Base-by-base conservation (phyloP, 169 alveolate species). In the Plasmodium relictum region DNA sequence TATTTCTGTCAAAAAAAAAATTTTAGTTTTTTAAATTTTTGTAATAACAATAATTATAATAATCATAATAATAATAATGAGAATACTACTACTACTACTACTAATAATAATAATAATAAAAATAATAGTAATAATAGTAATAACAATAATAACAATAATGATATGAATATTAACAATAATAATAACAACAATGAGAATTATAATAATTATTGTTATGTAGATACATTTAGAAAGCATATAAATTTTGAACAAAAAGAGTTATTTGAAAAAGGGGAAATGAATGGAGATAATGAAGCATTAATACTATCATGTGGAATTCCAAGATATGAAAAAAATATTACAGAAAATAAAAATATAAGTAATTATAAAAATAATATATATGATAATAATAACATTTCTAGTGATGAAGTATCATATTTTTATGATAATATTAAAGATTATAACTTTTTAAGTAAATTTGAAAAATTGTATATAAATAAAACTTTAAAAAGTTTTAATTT, bases 401-500 rank as follows among this genome's bases (percentile, higher is more conserved):
- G 39, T 31, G 39, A 31, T 31, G 39, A 31, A 31, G 3, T 3
- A 31, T 31, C 39, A 31, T 31, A 83, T 52, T 9, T 31, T 22
- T 52, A 37, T 31, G 66, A 31, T 20, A 39, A 45, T n/a, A 50
- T 5, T 24, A 44, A 10, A 37, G 42, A 56, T 9, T 48, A 50
- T 16, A 31, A 58, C 31, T 62, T 69, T n/a, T 16, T 66, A 39
- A 48, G 45, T 12, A 56, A 26, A 9, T 20, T 54, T 16, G 91
- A 83, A n/a, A 41, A 70, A 10, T 68, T 52, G n/a, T 41, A 58
- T 44, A 70, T 69, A 48, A 41, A 61, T n/a, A 83, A 83, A 56
- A 44, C 68, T 45, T 18, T 68, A 5, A 71, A 66, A 56, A 45
- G 83, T 3, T 83, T 83, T 31, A 66, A 83, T 20, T 83, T 83